Conservation (phyloP, 208 protist species). For the Acanthamoeba sp. region DNA sequence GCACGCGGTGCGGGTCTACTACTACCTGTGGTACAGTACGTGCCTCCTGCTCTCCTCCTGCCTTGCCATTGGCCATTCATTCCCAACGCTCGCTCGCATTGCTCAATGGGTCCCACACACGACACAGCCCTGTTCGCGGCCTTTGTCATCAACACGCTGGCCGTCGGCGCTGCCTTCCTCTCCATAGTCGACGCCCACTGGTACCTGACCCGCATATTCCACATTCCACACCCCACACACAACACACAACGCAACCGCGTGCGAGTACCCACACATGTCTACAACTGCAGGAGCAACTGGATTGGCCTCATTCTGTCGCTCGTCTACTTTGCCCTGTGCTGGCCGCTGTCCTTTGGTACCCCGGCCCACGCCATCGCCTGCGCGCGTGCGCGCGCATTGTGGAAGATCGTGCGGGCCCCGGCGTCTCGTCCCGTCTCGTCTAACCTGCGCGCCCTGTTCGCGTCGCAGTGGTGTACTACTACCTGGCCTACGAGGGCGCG, state of each 20-base stretch:
- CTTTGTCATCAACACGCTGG: slow-evolving; percentile 39
- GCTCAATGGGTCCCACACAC: not conserved
- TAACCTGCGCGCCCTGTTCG: too few relatives aligned
- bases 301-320: slow-evolving; percentile 16
- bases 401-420: not conserved
- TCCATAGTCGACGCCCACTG: not conserved
- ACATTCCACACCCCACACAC: too few relatives aligned
- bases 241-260: too few relatives aligned
- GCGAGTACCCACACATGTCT: too few relatives aligned
- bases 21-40: slow-evolving; percentile 32
- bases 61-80: too few relatives aligned
- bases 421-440: too few relatives aligned
- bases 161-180: slow-evolving; percentile 5
- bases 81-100: too few relatives aligned
- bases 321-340: not conserved
- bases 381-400: too few relatives aligned
- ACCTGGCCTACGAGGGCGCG: slow-evolving; percentile 22
- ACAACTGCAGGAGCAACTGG: slow-evolving; percentile 14
- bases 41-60: not conserved
- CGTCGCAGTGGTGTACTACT: slow-evolving; percentile 44
- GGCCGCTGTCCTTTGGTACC: slow-evolving; percentile 3
- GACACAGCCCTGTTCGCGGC: not conserved
- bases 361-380: too few relatives aligned
- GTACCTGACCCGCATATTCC: not conserved
- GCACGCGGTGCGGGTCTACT: not conserved